Conservation (phyloP, 139 green algal genomes). For the Mychonastes homosphaera region DNA sequence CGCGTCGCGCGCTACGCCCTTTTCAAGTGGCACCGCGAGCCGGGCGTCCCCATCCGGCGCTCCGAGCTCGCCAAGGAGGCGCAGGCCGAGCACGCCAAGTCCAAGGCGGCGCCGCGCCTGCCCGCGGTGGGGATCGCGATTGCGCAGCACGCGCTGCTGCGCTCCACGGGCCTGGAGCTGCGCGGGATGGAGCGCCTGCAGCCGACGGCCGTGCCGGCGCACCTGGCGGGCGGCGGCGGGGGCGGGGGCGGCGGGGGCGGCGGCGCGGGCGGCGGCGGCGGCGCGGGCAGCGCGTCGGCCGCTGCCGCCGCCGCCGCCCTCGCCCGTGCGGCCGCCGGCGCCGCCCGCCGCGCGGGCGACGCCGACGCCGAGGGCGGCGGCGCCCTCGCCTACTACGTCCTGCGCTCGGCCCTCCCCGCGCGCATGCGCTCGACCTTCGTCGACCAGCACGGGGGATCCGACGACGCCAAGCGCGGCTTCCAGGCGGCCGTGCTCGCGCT, state of each 20-base stretch:
- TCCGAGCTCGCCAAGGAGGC: conserved; percentile 4
- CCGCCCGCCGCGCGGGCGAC: not conserved
- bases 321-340: conserved; percentile 4
- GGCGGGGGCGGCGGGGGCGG: not conserved
- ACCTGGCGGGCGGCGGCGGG: conserved; percentile 3
- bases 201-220: not conserved
- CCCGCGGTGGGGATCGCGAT: too few relatives aligned
- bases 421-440: not conserved
- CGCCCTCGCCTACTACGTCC: not conserved
- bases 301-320: too few relatives aligned
- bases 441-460: not conserved
- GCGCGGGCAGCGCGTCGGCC: too few relatives aligned
- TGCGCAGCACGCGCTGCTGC: not conserved
- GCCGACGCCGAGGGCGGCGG: not conserved
- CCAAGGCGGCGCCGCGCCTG: not conserved
- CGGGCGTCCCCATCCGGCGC: conserved; percentile 10
- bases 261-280: not conserved
- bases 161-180: not conserved
- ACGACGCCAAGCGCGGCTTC: conserved; percentile 2
- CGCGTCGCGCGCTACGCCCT: conserved; percentile 12
- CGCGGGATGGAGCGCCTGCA: not conserved
- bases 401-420: not conserved
- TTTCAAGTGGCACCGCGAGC: conserved; percentile 17
- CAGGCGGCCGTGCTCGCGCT: conserved; percentile 5
- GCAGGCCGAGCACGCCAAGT: not conserved